phyloP scores from a whole-genome alignment of 352 stramenopile species.

The Globisporangium heterothallicum region DNA sequence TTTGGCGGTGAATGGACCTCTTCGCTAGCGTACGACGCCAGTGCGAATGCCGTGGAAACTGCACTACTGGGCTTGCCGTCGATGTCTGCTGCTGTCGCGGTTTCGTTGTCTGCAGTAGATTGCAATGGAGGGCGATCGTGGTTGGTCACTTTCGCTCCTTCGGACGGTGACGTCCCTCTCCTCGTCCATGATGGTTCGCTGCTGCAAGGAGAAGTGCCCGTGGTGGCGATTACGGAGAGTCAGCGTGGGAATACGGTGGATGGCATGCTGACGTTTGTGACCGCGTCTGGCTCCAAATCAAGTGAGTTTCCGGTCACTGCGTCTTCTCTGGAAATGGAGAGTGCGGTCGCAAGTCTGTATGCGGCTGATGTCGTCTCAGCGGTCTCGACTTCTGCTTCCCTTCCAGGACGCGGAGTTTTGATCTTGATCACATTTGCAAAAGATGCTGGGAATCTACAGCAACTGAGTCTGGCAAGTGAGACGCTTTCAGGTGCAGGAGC shows the following conservation, averaged over 20 bases:
- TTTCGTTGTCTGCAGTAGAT: constrained; percentile 10
- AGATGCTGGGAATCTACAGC: constrained; percentile 19
- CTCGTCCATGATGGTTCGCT: constrained; percentile 15
- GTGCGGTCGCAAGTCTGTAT: constrained; percentile 11
- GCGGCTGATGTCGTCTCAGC: neutral
- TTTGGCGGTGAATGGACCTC: constrained; percentile 24
- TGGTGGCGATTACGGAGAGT: constrained; percentile 13
- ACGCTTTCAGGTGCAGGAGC: constrained; percentile 21
- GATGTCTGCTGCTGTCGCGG: constrained; percentile 21
- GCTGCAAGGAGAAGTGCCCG: constrained; percentile 22
- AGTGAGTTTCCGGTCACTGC: constrained; percentile 19
- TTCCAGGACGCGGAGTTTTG: constrained; percentile 18
- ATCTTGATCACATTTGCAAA: constrained; percentile 24
- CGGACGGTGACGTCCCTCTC: constrained; percentile 19
- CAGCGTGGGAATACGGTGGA: constrained; percentile 29
- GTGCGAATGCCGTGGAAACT: constrained; percentile 20
- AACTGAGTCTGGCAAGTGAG: constrained; percentile 16
- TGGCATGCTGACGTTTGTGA: constrained; percentile 20
- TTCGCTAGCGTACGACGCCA: constrained; percentile 21
- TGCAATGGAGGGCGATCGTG: constrained; percentile 32
- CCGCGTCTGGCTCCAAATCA: constrained; percentile 7
- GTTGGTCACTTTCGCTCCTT: constrained; percentile 40
- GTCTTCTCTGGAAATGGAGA: constrained; percentile 10
- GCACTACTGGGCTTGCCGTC: constrained; percentile 20
- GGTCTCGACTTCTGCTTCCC: constrained; percentile 2